A percentile compares a stretch with the other conserved stretches of the same genome.
Conservation (phyloP, 192 early-diverging fungal genomes). For the Diversispora eburnea region DNA sequence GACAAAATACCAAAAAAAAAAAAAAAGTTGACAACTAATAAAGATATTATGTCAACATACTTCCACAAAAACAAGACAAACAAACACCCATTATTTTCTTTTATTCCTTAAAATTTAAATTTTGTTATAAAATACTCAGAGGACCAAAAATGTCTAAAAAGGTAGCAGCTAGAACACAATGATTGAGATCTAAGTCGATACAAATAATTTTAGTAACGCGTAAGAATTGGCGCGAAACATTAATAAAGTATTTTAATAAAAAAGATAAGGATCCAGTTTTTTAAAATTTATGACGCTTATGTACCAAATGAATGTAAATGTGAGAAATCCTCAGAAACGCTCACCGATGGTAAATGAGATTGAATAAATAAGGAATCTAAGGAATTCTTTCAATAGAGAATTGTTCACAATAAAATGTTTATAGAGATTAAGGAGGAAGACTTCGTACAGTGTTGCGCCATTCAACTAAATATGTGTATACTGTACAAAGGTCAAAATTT, state of each 20-base stretch:
- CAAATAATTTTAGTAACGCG: too few relatives aligned
- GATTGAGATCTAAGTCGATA: too few relatives aligned
- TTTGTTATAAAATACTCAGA: background rate
- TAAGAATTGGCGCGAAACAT: too few relatives aligned
- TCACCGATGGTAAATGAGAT: background rate
- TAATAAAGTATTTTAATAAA: background rate
- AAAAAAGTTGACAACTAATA: too few relatives aligned
- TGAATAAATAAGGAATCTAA: background rate
- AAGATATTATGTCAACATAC: background rate
- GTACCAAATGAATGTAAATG: background rate
- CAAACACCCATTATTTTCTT: constrained; percentile 23
- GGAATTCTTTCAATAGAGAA: background rate
- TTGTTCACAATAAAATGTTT: background rate
- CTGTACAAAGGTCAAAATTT: background rate
- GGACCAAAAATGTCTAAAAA: background rate
- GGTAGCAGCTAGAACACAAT: background rate
- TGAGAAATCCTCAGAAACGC: background rate
- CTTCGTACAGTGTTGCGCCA: background rate
- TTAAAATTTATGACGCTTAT: background rate
- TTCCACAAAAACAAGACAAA: constrained; percentile 22
- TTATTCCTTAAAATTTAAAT: background rate
- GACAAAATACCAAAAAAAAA: background rate
- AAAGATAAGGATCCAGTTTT: background rate
- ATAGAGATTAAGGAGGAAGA: background rate
- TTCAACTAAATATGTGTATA: background rate